Base-by-base conservation (phyloP, 2,329 filamentous ascomycete genomes). In the Claviceps sorghi region DNA sequence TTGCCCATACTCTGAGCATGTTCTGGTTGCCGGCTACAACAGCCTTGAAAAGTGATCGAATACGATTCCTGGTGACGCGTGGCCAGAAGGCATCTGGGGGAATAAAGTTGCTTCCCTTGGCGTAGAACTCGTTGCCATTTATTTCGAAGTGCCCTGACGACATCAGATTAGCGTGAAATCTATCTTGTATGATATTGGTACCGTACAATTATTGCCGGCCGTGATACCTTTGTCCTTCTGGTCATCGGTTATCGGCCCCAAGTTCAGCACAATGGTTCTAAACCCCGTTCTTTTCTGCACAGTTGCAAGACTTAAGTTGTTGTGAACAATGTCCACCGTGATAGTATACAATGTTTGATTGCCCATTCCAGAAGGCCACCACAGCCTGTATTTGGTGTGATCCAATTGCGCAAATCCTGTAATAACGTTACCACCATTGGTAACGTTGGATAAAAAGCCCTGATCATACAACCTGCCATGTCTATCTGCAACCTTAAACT, bases 1-100 rank as follows among this genome's bases (percentile, higher is more conserved):
- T 77, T 13, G 78, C 71, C 80, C 80, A 83, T 2, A 82, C 74
- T 6, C 79, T 71, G 3, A 83, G 69, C 78, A 83, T 81, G 58
- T 82, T 82, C 60, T 83, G 79, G 54, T 82, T 80, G 10, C 56
- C 54, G 2, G 76, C 78, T 26, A 71, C 71, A 1, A 78, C 68
- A 2, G 76, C 75, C 0, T 76, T 72, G 52, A 58, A 58, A 11
- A 79, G 67, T 51, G 72, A 67, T 6, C 65, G 62, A 57, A 83
- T 78, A 44, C 71, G 72, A 0, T 66, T 64, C 26, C 68, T 62
- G 0, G 77, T 81, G 6, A 83, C 78, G 44, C 78, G 69, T 13
- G 57, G 57, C 57, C 57, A 58, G 13, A 58, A 58, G 2, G 55
- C 54, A 52, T 58, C 57, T 0, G 57, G 57, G 1, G 57, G 57